Base-by-base conservation (phyloP, 176 grass and related monocot species). In the Bonia amplexicaulis region DNA sequence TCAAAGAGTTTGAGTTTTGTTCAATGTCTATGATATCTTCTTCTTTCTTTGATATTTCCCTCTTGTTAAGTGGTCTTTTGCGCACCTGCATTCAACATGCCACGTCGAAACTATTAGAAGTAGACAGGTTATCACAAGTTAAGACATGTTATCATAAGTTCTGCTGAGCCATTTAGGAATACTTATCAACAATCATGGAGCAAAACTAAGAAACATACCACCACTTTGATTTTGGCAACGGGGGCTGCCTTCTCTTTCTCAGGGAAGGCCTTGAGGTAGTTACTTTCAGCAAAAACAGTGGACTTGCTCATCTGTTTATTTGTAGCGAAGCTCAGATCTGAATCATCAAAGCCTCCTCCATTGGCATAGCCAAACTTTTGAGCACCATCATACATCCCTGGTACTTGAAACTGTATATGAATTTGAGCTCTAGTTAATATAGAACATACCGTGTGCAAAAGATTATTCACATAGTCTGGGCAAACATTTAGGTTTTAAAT, bases 181-280 rank as follows among this genome's bases (percentile, higher is more conserved):
- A 83, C 64, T 17, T 47, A 72, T 51, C 26, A 76, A 64, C 7
- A 70, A 80, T 25, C 39, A 85, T 45, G 37, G 42, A 58, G 19
- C 17, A 78, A 74, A 69, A 59, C 27, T 3, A 75, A 82, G 65
- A 47, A 87, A 71, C 96, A 71, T 94, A 99, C 97, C 97, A 99
- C 97, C 53, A 99, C 97, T 99, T 99, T 99, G 84, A 99, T 99
- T 86, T 99, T 99, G 3, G 93, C 97, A 86, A 90, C 97, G 60
- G 91, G 88, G 59, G 89, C 81, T 72, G 82, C 61, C 79, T 91
- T 99, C 54, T 94, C 97, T 72, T 99, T 99, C 62, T 97, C 95
- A 23, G 86, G 25, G 47, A 94, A 93, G 39, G 33, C 68, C 62
- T 88, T 91, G 25, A 92, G 77, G 45, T 76, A 92, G 66, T 82